Conservation (phyloP, 345 rosid genomes). For the Eucalyptus regnans region DNA sequence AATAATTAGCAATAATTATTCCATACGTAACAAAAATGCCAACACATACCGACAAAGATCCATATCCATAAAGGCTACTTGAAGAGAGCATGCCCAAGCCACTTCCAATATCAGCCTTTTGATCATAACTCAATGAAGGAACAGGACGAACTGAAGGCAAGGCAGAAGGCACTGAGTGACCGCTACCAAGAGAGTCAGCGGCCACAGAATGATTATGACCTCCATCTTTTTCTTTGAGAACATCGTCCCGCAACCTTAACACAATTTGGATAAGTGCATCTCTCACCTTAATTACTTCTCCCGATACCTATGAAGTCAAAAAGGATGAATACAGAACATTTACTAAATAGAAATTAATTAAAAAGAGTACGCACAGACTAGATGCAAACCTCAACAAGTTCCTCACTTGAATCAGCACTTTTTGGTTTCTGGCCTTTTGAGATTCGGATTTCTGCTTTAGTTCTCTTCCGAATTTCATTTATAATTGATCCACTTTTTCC, state of each 20-base stretch:
- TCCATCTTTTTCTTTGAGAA: conserved; percentile 53
- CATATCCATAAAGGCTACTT: conserved; percentile 65
- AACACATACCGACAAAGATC: conserved; percentile 52
- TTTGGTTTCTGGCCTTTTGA: conserved; percentile 65
- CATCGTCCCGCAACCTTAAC: conserved; percentile 87
- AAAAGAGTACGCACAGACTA: neutral
- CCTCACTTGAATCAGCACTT: conserved; percentile 63
- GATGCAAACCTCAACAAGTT: conserved; percentile 73
- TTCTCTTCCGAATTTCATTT: conserved; percentile 82
- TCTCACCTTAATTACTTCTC: conserved; percentile 65
- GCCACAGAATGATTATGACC: conserved; percentile 35
- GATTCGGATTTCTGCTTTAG: conserved; percentile 71
- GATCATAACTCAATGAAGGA: conserved; percentile 63
- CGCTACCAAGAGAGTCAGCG: conserved; percentile 44
- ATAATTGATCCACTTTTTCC: conserved; percentile 91
- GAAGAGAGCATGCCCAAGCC: conserved; percentile 61
- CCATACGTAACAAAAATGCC: neutral
- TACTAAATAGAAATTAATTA: neutral
- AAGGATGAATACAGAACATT: neutral
- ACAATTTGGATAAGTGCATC: conserved; percentile 90
- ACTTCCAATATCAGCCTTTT: conserved; percentile 54
- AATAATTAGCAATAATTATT: neutral
- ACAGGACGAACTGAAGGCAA: conserved; percentile 59
- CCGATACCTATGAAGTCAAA: conserved; percentile 38
- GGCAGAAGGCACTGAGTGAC: conserved; percentile 45